These are phyloP conservation scores for Aureobasidium zeae DNA, from an alignment of 2,329 filamentous ascomycete genomes.

Conservation along the genomic window DNA sequence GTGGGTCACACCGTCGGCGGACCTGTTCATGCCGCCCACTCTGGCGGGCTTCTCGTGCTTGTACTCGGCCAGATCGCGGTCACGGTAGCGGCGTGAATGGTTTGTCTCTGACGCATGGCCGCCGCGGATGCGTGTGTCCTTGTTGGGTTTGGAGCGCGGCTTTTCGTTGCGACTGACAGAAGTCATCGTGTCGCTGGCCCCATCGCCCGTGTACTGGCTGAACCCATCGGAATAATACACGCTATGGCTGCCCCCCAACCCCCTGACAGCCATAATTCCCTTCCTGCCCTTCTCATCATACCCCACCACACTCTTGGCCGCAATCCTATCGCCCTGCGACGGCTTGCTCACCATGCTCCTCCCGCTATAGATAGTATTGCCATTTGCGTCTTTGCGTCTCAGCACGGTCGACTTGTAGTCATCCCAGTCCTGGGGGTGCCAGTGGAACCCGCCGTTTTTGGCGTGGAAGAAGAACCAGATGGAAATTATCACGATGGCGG, in stretches of 20 bases:
- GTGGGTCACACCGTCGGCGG: constrained; percentile 69
- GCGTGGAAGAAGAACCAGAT: constrained; percentile 99
- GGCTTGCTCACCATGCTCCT: constrained; percentile 56
- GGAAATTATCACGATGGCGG: constrained; percentile 59
- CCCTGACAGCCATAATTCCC: constrained; percentile 29
- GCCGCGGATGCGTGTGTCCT: constrained; percentile 4
- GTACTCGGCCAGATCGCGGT: constrained; percentile 66
- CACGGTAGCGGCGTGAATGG: constrained; percentile 45
- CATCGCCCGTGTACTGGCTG: constrained; percentile 28
- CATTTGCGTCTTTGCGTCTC: constrained; percentile 79
- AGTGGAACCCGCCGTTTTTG: constrained; percentile 88
- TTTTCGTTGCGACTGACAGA: background rate
- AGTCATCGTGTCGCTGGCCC: constrained; percentile 26
- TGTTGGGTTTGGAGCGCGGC: background rate
- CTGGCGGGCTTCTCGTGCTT: constrained; percentile 76
- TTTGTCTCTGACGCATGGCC: constrained; percentile 6
- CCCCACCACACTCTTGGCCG: constrained; percentile 33
- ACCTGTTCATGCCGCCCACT: constrained; percentile 80
- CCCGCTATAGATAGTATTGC: constrained; percentile 73
- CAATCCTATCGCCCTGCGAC: constrained; percentile 27
- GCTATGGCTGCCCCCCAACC: constrained; percentile 35
- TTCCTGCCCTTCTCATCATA: constrained; percentile 37
- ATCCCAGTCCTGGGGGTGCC: constrained; percentile 82
- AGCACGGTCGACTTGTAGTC: constrained; percentile 96
- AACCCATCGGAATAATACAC: constrained; percentile 37